phyloP scores from a whole-genome alignment of 768 basidiomycete genomes.

The Leccinum arenicola region DNA sequence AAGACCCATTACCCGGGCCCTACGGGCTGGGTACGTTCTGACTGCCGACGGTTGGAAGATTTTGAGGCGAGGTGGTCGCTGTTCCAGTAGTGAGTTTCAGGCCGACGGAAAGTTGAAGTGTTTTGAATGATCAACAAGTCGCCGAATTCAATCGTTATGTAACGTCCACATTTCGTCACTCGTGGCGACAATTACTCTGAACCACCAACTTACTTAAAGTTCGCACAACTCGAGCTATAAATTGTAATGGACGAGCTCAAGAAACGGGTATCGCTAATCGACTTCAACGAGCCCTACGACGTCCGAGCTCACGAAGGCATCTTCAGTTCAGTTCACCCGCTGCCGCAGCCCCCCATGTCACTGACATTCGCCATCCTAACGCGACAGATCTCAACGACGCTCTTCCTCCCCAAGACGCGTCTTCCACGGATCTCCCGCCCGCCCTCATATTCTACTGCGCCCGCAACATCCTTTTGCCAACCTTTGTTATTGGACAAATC shows the following conservation, averaged over 20 bases:
- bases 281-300: conserved; percentile 18
- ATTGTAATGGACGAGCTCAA: conserved; percentile 9
- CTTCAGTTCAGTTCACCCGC: conserved; percentile 13
- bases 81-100: too few species aligned
- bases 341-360: not conserved
- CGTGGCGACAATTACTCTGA: too few species aligned
- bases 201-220: too few species aligned
- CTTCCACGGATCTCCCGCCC: conserved; percentile 6
- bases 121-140: too few species aligned
- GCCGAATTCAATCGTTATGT: too few species aligned
- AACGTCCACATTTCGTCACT: too few species aligned
- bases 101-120: too few species aligned
- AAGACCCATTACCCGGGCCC: too few species aligned
- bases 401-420: not conserved
- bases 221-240: too few species aligned
- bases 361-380: not conserved
- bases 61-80: too few species aligned
- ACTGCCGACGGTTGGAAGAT: too few species aligned
- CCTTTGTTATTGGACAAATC: conserved; percentile 31
- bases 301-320: conserved; percentile 9
- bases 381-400: conserved; percentile 10
- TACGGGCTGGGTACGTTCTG: too few species aligned
- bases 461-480: conserved; percentile 29
- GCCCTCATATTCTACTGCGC: conserved; percentile 25
- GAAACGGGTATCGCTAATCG: conserved; percentile 13